phyloP scores from a whole-genome alignment of 805 yeast genomes.

The Danielozyma ontarioensis region DNA sequence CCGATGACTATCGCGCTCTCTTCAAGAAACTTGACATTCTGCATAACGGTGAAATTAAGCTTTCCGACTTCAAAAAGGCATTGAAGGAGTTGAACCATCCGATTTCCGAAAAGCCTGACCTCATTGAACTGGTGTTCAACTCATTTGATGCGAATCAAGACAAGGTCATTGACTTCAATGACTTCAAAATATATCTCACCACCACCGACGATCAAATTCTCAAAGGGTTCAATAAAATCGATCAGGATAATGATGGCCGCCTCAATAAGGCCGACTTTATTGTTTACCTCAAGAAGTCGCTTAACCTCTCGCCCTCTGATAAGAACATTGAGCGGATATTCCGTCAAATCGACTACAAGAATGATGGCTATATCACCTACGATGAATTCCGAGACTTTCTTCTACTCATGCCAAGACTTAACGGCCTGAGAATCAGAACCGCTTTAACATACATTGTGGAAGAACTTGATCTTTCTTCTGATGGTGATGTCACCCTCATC shows the following conservation, averaged over 20 bases:
- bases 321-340: slow-evolving; percentile 53
- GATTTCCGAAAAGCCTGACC: slow-evolving; percentile 52
- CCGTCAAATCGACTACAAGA: slow-evolving; percentile 47
- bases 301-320: slow-evolving; percentile 50
- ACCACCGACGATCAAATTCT: slow-evolving; percentile 69
- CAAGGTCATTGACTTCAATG: slow-evolving; percentile 53
- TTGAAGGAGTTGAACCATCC: slow-evolving; percentile 55
- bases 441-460: slow-evolving; percentile 80
- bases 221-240: slow-evolving; percentile 63
- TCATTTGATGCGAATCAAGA: slow-evolving; percentile 58
- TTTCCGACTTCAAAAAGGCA: slow-evolving; percentile 44
- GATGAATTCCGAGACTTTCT: slow-evolving; percentile 85
- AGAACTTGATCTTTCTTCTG: slow-evolving; percentile 75
- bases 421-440: slow-evolving; percentile 72
- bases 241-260: slow-evolving; percentile 67
- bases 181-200: slow-evolving; percentile 59
- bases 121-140: slow-evolving; percentile 52
- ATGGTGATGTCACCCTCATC: slow-evolving; percentile 86
- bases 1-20: slow-evolving; percentile 26
- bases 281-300: slow-evolving; percentile 50
- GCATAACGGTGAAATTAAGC: slow-evolving; percentile 44
- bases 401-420: slow-evolving; percentile 72
- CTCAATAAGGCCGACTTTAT: slow-evolving; percentile 63
- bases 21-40: slow-evolving; percentile 33
- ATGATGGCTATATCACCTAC: slow-evolving; percentile 67